Evolutionary conservation across 768 basidiomycete species (phyloP).

Genomic region (Rhodosporidiobolus odoratus): DNA sequence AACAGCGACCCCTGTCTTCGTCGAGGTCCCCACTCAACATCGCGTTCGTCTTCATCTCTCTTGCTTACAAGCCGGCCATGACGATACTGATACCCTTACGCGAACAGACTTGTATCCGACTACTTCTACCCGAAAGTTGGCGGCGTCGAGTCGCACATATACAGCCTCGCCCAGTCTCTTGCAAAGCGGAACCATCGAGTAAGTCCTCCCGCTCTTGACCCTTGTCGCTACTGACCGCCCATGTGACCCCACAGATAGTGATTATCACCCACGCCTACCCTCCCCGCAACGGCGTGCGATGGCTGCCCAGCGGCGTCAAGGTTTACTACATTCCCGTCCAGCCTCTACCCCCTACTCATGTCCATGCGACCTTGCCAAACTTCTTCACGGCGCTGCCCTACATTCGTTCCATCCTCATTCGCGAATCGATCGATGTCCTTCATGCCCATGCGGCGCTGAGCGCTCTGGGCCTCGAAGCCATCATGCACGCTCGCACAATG

Average conservation of each 20-base stretch:
- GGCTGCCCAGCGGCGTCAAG: slow-evolving; percentile 79
- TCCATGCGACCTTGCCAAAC: slow-evolving; percentile 88
- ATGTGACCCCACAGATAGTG: slow-evolving; percentile 65
- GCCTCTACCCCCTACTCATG: slow-evolving; percentile 63
- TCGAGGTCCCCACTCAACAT: slow-evolving; percentile 6
- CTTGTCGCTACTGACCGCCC: slow-evolving; percentile 2
- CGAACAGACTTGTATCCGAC: slow-evolving; percentile 51
- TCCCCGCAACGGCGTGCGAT: slow-evolving; percentile 80
- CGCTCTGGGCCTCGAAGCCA: slow-evolving; percentile 83
- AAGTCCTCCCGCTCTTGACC: slow-evolving; percentile 28
- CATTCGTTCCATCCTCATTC: slow-evolving; percentile 75
- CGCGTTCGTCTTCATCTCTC: slow-evolving; percentile 8
- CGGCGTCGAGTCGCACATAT: slow-evolving; percentile 95
- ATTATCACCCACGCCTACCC: slow-evolving; percentile 89
- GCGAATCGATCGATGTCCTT: slow-evolving; percentile 78
- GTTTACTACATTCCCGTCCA: slow-evolving; percentile 86
- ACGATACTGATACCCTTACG: background rate
- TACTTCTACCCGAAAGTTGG: slow-evolving; percentile 93
- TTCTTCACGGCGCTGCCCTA: slow-evolving; percentile 90
- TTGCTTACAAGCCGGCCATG: background rate
- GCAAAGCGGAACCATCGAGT: slow-evolving; percentile 80
- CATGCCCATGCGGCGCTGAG: slow-evolving; percentile 91
- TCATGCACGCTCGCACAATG: slow-evolving; percentile 80
- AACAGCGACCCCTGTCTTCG: background rate
- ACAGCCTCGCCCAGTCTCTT: slow-evolving; percentile 79